Evolutionary conservation across 352 stramenopile genomes (phyloP), one percentile per base, ranked within the genome.

Genomic region (Bremia lactucae): DNA sequence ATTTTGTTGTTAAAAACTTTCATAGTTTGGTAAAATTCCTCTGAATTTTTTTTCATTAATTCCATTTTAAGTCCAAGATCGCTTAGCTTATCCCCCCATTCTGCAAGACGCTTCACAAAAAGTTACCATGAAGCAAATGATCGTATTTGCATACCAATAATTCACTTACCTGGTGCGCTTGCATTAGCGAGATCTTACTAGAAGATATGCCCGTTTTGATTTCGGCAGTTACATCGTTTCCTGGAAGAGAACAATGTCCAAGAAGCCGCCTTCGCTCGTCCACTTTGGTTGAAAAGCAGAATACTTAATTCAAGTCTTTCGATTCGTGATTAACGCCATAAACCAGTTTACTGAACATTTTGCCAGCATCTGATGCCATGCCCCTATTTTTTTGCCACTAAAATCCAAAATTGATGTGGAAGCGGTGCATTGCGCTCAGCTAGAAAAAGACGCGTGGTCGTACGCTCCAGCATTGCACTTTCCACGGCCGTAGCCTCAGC

Each of bases 1-100:
- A 87, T 84, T 45, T 86, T 83, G 35, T 86, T 65, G 60, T 91
- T 88, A 42, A 85, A 91, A 11, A 71, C 76, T 53, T 81, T 83
- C 73, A 88, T 91, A 2, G 72, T 85, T 36, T 81, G 66, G 51
- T 87, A 87, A 52, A 91, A 91, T 37, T 88, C 73, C 25, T 85
- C 68, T 2, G 78, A 79, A 14, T 68, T 80, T 49, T 85, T 70
- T 45, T 87, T 86, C 68, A 90, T 85, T 42, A 81, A 66, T 54
- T 90, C 75, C 6, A 75, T 87, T 48, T 90, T 90, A 15, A 87
- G 64, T 9, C 62, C 72, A 20, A 87, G 38, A 34, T 87, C 75
- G 33, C 68, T 66, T 20, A 87, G 42, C 40, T 90, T 90, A 11
- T 90, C 78, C 9, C 78, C 78, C 20, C 78, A 75, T 51, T 87